Evolutionary conservation across 2,329 filamentous ascomycete genomes (phyloP), one percentile per base, ranked within the genome.

Genomic region (Coniochaeta sp.): DNA sequence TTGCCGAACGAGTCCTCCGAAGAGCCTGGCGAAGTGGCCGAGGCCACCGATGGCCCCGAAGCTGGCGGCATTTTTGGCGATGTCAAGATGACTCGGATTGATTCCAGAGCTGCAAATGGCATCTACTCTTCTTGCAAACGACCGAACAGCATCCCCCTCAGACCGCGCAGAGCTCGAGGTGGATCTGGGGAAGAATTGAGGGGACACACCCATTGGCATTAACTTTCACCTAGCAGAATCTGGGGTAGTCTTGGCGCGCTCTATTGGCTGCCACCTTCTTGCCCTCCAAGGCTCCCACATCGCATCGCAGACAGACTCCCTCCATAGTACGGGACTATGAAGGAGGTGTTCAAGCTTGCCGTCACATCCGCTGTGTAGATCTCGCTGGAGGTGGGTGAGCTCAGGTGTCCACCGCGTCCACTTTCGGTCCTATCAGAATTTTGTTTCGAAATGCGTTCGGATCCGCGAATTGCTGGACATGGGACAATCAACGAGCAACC

Each of bases 11-110:
- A 57, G 10, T 32, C 42, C 34, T 59, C 55, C 16, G 60, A 57
- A 12, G 60, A 62, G 28, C 50, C 58, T n/a, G 60, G 60, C 2
- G 60, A 62, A n/a, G 60, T 59, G 32, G 44, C 60, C 5, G 60
- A 61, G 28, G 47, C 55, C 2, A n/a, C 24, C 22, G 60, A 55
- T 28, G 56, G n/a, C 26, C 38, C 30, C 26, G 30, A 10, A 34
- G 30, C 7, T 38, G 54, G 30, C 32, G 54, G 34, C 54, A 55
- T 55, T 19, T 19, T 19, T 55, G 16, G 12, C 12, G 47, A 52
- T 26, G 22, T 52, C 30, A 24, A 52, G 12, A 30, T 52, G 47
- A 30, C 47, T 14, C 4, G 12, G 24, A 26, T 28, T 26, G 9
- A 17, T 52, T 16, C 5, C 47, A 3, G n/a, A 52, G 14, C 47